Conservation (phyloP, 139 green algal genomes). For the Chlamydomonas applanata region DNA sequence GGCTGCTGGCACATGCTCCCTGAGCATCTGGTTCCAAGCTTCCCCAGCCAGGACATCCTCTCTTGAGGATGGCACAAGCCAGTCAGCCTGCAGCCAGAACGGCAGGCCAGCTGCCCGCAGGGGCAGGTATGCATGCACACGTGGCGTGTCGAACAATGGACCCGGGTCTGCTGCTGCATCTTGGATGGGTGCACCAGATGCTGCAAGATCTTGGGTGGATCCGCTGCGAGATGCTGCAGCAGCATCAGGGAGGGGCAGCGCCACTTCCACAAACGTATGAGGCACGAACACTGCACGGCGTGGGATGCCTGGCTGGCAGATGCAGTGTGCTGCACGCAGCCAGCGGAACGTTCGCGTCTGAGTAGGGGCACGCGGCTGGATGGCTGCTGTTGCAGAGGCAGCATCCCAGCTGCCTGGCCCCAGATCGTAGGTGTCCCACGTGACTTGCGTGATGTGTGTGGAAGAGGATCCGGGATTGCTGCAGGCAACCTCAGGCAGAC, state of each 20-base stretch:
- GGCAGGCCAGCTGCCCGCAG: constrained; percentile 26
- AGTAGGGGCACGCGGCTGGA: too few species aligned
- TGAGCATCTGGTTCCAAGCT: constrained; percentile 35
- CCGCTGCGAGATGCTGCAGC: neutral
- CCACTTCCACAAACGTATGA: neutral
- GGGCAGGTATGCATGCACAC: constrained; percentile 25
- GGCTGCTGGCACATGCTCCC: constrained; percentile 8
- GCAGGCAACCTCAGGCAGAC: constrained; percentile 2
- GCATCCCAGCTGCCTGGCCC: neutral
- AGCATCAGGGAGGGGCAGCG: neutral
- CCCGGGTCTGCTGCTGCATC: too few species aligned
- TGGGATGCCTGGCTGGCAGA: too few species aligned
- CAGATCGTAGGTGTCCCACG: neutral
- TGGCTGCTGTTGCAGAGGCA: neutral
- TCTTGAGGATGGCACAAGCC: constrained; percentile 20
- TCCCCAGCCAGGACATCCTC: constrained; percentile 26
- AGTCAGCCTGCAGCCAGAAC: constrained; percentile 37
- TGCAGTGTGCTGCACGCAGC: too few species aligned
- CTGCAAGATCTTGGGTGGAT: neutral
- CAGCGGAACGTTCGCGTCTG: too few species aligned
- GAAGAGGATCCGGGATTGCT: too few species aligned
- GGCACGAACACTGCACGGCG: too few species aligned
- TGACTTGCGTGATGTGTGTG: too few species aligned
- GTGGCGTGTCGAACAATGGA: too few species aligned
- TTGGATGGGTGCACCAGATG: neutral